These are phyloP conservation scores for Calophaca sinica DNA, from an alignment of 306 rosid species.

Conservation along the genomic window DNA sequence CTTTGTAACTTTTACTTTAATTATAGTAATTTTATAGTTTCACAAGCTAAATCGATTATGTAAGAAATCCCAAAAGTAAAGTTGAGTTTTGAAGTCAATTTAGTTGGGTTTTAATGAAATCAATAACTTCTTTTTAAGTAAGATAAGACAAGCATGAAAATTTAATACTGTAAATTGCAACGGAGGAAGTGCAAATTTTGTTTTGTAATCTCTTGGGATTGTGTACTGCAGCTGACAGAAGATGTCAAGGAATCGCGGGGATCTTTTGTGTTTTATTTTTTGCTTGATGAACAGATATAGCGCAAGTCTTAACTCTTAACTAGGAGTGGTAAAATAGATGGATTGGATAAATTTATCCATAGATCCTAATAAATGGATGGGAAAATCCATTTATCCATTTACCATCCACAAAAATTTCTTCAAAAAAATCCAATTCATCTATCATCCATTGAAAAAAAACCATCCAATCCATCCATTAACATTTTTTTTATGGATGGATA, in stretches of 20 bases:
- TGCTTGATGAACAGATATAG: no score
- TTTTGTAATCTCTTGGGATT: not conserved
- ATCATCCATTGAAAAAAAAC: no score
- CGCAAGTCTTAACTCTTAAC: no score
- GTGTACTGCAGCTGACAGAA: not conserved
- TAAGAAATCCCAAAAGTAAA: constrained; percentile 9
- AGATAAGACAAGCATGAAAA: constrained; percentile 21
- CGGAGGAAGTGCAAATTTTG: not conserved
- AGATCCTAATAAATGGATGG: no score
- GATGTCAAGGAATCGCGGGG: not conserved
- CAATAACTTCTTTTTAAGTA: not conserved
- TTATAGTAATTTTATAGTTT: not conserved
- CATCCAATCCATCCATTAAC: no score
- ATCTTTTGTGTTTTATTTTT: no score
- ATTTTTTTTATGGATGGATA: no score
- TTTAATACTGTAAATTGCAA: not conserved
- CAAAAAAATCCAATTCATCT: no score
- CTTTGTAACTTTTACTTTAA: not conserved
- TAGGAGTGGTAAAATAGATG: no score
- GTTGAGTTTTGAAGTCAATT: constrained; percentile 22
- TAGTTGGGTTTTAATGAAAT: not conserved
- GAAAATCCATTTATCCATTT: no score
- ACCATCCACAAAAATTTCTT: no score
- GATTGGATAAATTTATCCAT: no score
- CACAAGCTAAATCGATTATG: not conserved